phyloP scores from a whole-genome alignment of 1,284 basidiomycete species.

The Marasmius sp. region DNA sequence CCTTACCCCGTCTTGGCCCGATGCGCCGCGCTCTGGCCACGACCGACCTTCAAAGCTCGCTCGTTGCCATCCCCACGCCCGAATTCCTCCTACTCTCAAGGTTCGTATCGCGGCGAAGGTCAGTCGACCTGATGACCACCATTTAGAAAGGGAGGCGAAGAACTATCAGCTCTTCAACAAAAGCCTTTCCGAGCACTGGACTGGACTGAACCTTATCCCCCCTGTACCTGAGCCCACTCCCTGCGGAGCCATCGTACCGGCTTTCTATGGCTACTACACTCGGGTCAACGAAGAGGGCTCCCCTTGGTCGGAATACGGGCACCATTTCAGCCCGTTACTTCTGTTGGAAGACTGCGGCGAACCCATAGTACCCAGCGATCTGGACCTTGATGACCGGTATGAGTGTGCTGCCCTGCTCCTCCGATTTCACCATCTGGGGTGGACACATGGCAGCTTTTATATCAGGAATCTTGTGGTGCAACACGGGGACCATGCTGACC shows the following conservation, averaged over 20 bases:
- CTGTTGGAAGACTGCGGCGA: background rate
- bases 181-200: background rate
- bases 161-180: background rate
- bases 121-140: background rate
- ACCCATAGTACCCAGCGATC: background rate
- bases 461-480: conserved; percentile 48
- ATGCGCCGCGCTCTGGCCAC: background rate
- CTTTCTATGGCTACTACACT: background rate
- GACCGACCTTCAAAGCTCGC: background rate
- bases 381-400: background rate
- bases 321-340: background rate
- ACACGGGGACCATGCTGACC: conserved; percentile 40
- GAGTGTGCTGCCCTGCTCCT: conserved; percentile 9
- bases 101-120: background rate
- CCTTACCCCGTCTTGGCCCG: background rate
- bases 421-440: conserved; percentile 7
- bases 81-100: background rate
- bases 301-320: background rate
- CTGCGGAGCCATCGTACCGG: background rate
- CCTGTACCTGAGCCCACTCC: background rate
- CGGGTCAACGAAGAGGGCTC: background rate
- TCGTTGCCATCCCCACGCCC: background rate
- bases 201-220: background rate
- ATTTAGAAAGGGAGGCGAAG: background rate
- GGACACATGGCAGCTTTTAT: conserved; percentile 17